Conservation (phyloP, 2,329 filamentous ascomycete genomes). For the Diplodia sapinea region DNA sequence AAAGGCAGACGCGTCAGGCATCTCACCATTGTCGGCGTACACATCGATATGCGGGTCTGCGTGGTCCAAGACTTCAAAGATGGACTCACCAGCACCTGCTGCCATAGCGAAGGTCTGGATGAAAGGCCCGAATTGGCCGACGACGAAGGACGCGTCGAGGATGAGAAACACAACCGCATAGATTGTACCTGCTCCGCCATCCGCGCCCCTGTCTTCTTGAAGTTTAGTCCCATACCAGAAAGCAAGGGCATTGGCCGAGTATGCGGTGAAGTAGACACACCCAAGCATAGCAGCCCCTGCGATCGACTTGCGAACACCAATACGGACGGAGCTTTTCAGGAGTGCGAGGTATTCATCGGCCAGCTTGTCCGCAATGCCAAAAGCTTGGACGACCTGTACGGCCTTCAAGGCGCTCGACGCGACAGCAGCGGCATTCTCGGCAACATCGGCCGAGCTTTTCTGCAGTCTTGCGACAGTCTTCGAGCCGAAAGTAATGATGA, state of each 20-base stretch:
- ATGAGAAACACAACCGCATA: constrained; percentile 70
- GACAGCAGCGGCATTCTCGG: constrained; percentile 52
- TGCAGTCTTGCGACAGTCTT: constrained; percentile 50
- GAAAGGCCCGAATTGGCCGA: constrained; percentile 68
- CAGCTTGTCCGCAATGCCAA: constrained; percentile 51
- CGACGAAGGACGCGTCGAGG: constrained; percentile 67
- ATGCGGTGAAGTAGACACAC: constrained; percentile 53
- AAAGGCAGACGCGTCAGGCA: constrained; percentile 36
- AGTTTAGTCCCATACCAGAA: constrained; percentile 50
- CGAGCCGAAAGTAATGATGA: constrained; percentile 52
- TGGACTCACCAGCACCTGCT: constrained; percentile 56
- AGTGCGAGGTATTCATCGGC: constrained; percentile 47
- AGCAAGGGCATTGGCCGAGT: constrained; percentile 53
- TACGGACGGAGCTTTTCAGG: constrained; percentile 44
- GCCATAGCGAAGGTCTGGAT: constrained; percentile 63
- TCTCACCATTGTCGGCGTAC: constrained; percentile 42
- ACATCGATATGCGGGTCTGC: constrained; percentile 48
- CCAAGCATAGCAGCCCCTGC: constrained; percentile 52
- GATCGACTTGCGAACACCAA: constrained; percentile 51
- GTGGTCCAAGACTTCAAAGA: constrained; percentile 53
- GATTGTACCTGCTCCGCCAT: constrained; percentile 55
- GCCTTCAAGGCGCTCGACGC: constrained; percentile 54
- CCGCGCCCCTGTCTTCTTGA: constrained; percentile 38
- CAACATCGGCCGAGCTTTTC: constrained; percentile 46
- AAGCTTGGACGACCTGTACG: constrained; percentile 57